These are phyloP conservation scores for Apiospora arundinis DNA, from an alignment of 2,329 filamentous ascomycete genomes.

Conservation along the genomic window DNA sequence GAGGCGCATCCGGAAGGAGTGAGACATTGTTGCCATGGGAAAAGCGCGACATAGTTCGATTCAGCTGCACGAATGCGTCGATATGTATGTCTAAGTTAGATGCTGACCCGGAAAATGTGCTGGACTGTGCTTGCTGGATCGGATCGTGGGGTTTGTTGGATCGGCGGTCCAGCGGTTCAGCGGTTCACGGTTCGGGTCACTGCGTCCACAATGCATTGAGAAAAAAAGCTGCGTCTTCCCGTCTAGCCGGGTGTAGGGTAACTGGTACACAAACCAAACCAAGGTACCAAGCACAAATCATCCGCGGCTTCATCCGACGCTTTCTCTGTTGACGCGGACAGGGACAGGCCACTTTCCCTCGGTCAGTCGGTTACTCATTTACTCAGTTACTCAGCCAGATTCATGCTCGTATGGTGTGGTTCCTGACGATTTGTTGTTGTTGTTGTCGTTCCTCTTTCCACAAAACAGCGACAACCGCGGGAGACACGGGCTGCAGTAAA, in stretches of 20 bases:
- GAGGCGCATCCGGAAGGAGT: not conserved
- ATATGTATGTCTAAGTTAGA: conserved; percentile 3
- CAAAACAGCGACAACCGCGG: not conserved
- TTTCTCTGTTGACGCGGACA: not conserved
- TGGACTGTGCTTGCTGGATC: conserved; percentile 14
- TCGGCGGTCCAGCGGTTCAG: not conserved
- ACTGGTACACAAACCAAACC: not conserved
- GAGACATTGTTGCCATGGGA: not conserved
- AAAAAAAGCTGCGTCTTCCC: not conserved
- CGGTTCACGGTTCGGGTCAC: conserved; percentile 7
- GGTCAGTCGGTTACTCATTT: not conserved
- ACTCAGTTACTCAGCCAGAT: not conserved
- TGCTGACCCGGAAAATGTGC: not conserved
- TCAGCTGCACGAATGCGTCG: conserved; percentile 9
- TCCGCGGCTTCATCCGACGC: conserved; percentile 9
- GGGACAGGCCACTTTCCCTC: not conserved
- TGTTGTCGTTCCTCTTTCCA: not conserved
- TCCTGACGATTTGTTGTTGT: not conserved
- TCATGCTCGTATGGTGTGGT: not conserved
- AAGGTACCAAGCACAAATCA: not conserved
- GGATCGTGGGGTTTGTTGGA: conserved; percentile 7
- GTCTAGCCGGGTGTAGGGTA: not conserved
- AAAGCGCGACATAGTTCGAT: not conserved
- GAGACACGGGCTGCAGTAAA: not conserved
- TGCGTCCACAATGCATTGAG: not conserved